phyloP scores from a whole-genome alignment of 2,329 filamentous ascomycete species.

The Helotiales sp. region DNA sequence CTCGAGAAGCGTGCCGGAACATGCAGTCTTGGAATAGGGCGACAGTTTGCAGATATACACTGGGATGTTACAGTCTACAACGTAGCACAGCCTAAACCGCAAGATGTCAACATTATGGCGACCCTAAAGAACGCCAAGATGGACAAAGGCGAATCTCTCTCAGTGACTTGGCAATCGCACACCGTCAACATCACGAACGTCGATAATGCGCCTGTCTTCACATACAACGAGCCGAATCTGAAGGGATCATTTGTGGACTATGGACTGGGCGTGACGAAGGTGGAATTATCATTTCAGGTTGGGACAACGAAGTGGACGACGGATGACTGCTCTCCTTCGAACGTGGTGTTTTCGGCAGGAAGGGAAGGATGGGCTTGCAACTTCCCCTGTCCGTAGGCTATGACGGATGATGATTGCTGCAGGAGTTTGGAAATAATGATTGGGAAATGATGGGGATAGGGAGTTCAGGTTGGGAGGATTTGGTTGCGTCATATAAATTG shows the following conservation, averaged over 20 bases:
- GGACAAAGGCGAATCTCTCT: constrained; percentile 28
- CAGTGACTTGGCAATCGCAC: constrained; percentile 10
- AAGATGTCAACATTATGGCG: constrained; percentile 26
- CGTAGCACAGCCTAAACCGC: constrained; percentile 20
- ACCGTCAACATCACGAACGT: constrained; percentile 29
- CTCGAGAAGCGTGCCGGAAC: constrained; percentile 15
- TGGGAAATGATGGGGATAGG: neutral
- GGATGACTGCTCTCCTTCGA: constrained; percentile 24
- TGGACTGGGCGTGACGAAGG: constrained; percentile 24
- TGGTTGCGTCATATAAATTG: neutral
- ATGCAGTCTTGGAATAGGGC: constrained; percentile 25
- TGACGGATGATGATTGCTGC: neutral
- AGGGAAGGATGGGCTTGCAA: constrained; percentile 28
- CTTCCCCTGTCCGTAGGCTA: constrained; percentile 19
- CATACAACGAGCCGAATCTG: constrained; percentile 22
- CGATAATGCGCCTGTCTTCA: constrained; percentile 28
- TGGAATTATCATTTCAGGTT: constrained; percentile 21
- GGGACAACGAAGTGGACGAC: constrained; percentile 20
- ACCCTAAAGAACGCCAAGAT: constrained; percentile 18
- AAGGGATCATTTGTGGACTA: constrained; percentile 15
- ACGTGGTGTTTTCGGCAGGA: constrained; percentile 25
- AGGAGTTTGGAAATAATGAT: constrained; percentile 2
- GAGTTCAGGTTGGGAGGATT: neutral
- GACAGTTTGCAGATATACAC: constrained; percentile 13
- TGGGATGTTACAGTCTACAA: constrained; percentile 32